Conservation (phyloP, 23 red algal species). For the Gracilariopsis chorda region DNA sequence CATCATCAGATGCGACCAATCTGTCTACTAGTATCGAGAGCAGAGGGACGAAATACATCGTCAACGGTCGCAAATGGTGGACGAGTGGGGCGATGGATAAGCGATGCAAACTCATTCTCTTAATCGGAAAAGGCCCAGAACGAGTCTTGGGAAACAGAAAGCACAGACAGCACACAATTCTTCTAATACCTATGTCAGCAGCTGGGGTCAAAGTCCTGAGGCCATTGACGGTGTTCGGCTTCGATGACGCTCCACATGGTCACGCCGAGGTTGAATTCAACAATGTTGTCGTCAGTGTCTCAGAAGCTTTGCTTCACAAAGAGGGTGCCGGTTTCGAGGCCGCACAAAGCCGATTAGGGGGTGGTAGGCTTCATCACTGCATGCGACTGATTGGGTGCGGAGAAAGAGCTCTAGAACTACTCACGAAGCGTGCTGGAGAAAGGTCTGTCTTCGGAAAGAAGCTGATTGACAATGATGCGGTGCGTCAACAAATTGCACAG, state of each 20-base stretch:
- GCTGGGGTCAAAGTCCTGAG: conserved; percentile 70
- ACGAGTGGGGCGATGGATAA: conserved; percentile 83
- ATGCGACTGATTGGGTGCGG: conserved; percentile 77
- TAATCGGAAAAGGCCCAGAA: conserved; percentile 58
- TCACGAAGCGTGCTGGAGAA: conserved; percentile 31
- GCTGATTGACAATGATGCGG: conserved; percentile 53
- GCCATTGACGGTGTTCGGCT: conserved; percentile 82
- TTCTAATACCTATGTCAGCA: conserved; percentile 81
- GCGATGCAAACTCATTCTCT: conserved; percentile 66
- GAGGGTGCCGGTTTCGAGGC: conserved; percentile 82
- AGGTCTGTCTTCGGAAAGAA: conserved; percentile 53
- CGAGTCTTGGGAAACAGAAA: not conserved
- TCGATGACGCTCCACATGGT: conserved; percentile 92
- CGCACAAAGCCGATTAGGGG: conserved; percentile 80
- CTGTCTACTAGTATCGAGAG: conserved; percentile 42
- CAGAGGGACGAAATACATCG: not conserved
- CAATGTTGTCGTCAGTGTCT: conserved; percentile 29
- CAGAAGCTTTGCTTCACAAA: conserved; percentile 30
- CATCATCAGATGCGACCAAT: conserved; percentile 90
- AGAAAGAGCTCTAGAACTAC: conserved; percentile 58
- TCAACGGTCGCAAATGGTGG: conserved; percentile 95
- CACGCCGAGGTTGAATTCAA: conserved; percentile 84
- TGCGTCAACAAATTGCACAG: conserved; percentile 57
- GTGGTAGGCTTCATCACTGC: conserved; percentile 90
- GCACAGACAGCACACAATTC: conserved; percentile 72